phyloP scores from a whole-genome alignment of 2,329 filamentous ascomycete genomes.

The Cercospora sp. region DNA sequence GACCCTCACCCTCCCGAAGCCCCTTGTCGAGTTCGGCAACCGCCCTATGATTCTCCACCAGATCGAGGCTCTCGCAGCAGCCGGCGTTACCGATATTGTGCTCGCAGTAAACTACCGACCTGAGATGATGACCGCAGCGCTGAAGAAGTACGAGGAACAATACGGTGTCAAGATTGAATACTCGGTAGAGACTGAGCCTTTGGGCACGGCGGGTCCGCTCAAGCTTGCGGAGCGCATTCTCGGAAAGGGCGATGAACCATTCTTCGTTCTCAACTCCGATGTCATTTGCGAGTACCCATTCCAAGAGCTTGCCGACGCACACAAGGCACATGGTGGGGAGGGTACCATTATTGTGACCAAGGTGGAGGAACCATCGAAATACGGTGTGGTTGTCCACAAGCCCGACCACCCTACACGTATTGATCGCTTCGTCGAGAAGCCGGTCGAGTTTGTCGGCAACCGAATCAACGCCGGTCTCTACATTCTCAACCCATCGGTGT shows the following conservation, averaged over 20 bases:
- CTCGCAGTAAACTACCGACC: slow-evolving; percentile 98
- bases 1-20: slow-evolving; percentile 94
- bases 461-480: slow-evolving; percentile 98
- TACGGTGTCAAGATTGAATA: slow-evolving; percentile 96
- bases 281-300: slow-evolving; percentile 99
- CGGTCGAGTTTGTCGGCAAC: slow-evolving; percentile 97
- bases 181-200: slow-evolving; percentile 91
- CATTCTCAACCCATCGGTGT: slow-evolving; percentile 89
- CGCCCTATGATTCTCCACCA: slow-evolving; percentile 99
- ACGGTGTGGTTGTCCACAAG: slow-evolving; percentile 97
- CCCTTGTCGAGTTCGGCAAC: slow-evolving; percentile 97
- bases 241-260: slow-evolving; percentile 88
- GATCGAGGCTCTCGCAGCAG: slow-evolving; percentile 88
- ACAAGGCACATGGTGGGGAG: slow-evolving; percentile 89
- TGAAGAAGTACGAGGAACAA: slow-evolving; percentile 90
- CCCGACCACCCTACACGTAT: slow-evolving; percentile 86
- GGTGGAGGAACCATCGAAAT: slow-evolving; percentile 98
- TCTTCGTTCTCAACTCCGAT: slow-evolving; percentile 98
- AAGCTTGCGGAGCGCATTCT: slow-evolving; percentile 93
- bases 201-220: slow-evolving; percentile 90
- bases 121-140: slow-evolving; percentile 92
- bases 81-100: slow-evolving; percentile 95
- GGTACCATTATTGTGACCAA: slow-evolving; percentile 98
- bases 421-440: slow-evolving; percentile 99
- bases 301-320: slow-evolving; percentile 83